phyloP scores from a whole-genome alignment of 371 early-diverging fungal species.

The Mucor irregularis region DNA sequence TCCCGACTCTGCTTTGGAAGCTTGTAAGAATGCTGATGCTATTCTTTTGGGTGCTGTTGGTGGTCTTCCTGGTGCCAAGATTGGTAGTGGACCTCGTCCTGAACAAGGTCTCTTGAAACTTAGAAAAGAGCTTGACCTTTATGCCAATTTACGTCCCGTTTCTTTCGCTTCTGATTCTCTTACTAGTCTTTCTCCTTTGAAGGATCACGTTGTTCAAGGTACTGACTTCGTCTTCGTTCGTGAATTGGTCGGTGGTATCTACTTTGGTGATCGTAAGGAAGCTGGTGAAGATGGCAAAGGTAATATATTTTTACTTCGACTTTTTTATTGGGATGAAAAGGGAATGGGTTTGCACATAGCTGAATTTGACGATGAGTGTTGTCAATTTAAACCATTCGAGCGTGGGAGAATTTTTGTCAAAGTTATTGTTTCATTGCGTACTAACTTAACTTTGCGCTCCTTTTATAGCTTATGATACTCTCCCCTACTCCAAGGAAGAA shows the following conservation, averaged over 20 bases:
- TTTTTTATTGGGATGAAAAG: not conserved
- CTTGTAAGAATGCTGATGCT: constrained; percentile 83
- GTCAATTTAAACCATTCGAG: not conserved
- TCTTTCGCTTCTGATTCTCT: constrained; percentile 88
- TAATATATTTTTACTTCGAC: too few species aligned
- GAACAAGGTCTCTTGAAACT: constrained; percentile 93
- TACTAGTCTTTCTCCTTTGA: constrained; percentile 82
- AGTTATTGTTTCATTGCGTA: too few species aligned
- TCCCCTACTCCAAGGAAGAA: constrained; percentile 88
- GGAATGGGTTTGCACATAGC: not conserved
- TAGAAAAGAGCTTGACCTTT: constrained; percentile 88
- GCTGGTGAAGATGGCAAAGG: constrained; percentile 76
- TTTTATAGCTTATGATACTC: constrained; percentile 79
- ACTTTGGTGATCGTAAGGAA: constrained; percentile 94
- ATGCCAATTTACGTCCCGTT: constrained; percentile 95
- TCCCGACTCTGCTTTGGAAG: constrained; percentile 76
- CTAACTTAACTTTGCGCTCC: not conserved
- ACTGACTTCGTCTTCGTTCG: constrained; percentile 91
- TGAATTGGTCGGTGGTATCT: constrained; percentile 96
- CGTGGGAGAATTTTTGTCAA: constrained; percentile 2
- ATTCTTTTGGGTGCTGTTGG: constrained; percentile 97
- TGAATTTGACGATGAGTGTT: not conserved
- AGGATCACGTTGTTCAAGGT: constrained; percentile 86
- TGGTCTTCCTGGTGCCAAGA: constrained; percentile 81
- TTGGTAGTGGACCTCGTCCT: constrained; percentile 90